Percentiles rank a stretch among this genome's conserved stretches.
phyloP scores from a whole-genome alignment of 148 eudicot species.

The Selenicereus undatus region DNA sequence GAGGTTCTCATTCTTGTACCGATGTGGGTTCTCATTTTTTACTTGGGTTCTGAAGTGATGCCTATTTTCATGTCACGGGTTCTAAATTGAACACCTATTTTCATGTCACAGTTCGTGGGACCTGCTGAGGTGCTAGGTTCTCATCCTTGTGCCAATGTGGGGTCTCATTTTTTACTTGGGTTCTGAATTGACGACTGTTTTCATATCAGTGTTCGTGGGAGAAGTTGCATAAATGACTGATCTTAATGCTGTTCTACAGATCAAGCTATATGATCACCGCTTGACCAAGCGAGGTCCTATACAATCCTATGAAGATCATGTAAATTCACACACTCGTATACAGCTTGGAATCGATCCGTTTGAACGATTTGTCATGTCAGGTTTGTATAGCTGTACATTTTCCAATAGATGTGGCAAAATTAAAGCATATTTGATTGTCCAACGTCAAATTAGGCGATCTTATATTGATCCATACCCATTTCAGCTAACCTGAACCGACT shows the following conservation, averaged over 20 bases:
- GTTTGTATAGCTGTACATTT: conserved; percentile 25
- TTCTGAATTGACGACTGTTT: neutral
- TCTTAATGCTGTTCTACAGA: conserved; percentile 38
- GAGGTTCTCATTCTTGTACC: neutral
- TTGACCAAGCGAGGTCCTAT: conserved; percentile 65
- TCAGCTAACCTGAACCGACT: neutral
- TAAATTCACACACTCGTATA: conserved; percentile 71
- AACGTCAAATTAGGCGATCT: neutral
- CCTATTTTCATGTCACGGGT: neutral
- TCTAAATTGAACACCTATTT: too few species aligned
- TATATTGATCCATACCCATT: neutral
- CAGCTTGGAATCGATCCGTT: conserved; percentile 69
- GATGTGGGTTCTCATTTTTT: neutral
- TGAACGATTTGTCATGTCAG: conserved; percentile 68
- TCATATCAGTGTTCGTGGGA: neutral
- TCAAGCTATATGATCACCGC: conserved; percentile 86
- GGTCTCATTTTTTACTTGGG: neutral
- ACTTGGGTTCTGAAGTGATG: neutral
- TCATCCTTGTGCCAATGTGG: neutral
- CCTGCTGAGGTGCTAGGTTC: neutral
- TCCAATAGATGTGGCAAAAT: neutral
- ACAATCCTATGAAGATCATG: conserved; percentile 75
- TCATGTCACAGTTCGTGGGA: neutral
- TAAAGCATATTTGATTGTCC: neutral
- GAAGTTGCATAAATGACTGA: neutral